A percentile compares a stretch with the other conserved stretches of the same genome.
Conservation (phyloP, 1,284 basidiomycete genomes). For the Pseudozyma pruni region DNA sequence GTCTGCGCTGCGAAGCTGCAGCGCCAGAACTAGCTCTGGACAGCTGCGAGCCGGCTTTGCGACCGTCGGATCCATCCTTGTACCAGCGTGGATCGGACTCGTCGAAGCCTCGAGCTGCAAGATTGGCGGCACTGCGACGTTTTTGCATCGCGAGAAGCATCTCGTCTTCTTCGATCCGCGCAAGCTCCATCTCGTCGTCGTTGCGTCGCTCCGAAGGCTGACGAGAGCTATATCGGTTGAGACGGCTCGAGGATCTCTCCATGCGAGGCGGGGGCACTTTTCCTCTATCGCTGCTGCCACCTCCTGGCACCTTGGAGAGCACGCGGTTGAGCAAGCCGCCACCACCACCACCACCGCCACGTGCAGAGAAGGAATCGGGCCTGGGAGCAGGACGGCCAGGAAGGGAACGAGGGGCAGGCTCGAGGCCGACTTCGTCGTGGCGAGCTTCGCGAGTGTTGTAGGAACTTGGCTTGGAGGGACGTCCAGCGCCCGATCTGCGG, state of each 20-base stretch:
- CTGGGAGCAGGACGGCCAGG: constrained; percentile 10
- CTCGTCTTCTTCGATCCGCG: constrained; percentile 47
- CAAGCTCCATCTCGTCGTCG: constrained; percentile 34
- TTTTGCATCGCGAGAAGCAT: constrained; percentile 41
- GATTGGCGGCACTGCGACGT: constrained; percentile 38
- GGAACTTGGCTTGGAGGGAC: constrained; percentile 18
- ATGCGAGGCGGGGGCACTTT: constrained; percentile 10
- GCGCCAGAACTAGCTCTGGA: constrained; percentile 1
- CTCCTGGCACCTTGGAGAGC: constrained; percentile 24
- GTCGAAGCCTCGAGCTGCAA: constrained; percentile 22
- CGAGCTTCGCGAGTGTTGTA: constrained; percentile 31
- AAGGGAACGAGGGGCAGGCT: not conserved
- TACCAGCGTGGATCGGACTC: constrained; percentile 44
- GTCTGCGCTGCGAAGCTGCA: constrained; percentile 27
- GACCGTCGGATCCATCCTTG: constrained; percentile 27
- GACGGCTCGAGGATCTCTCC: constrained; percentile 23
- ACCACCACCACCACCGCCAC: constrained; percentile 7
- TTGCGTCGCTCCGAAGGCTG: constrained; percentile 24
- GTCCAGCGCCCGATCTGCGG: constrained; percentile 4
- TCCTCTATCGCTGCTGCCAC: constrained; percentile 16
- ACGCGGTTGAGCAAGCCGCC: constrained; percentile 36
- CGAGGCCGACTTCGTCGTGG: constrained; percentile 17
- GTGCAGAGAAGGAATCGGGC: constrained; percentile 4
- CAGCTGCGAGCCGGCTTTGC: constrained; percentile 2
- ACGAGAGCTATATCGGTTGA: constrained; percentile 33